Evolutionary conservation across 306 rosid genomes (phyloP).

Genomic region (Clitoria ternatea): DNA sequence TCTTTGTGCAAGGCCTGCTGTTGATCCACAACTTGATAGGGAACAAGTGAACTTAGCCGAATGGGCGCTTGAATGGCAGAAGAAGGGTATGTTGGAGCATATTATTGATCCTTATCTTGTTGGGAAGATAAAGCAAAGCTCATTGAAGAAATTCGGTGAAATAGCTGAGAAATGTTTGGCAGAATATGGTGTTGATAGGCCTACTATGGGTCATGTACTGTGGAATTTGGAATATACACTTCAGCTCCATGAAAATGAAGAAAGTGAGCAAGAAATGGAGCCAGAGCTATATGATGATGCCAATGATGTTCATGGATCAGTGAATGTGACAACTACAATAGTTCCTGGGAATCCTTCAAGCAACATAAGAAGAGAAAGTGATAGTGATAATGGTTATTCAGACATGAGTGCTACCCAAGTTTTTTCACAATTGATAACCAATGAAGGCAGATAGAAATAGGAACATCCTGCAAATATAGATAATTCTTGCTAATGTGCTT

Average conservation of each 20-base stretch:
- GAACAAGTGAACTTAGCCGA: conserved; percentile 86
- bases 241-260: conserved; percentile 71
- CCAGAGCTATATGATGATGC: conserved; percentile 25
- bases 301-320: conserved; percentile 12
- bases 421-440: conserved; percentile 76
- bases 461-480: conserved; percentile 21
- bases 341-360: conserved; percentile 27
- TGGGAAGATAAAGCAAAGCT: conserved; percentile 62
- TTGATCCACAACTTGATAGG: conserved; percentile 72
- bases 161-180: conserved; percentile 95
- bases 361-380: conserved; percentile 34
- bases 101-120: conserved; percentile 62
- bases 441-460: conserved; percentile 63
- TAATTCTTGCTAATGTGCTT: background rate
- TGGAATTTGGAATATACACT: conserved; percentile 88
- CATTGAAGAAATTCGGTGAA: conserved; percentile 71
- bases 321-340: conserved; percentile 16
- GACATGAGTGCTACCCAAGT: conserved; percentile 52
- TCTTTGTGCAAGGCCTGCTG: conserved; percentile 84
- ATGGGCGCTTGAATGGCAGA: conserved; percentile 83
- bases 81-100: conserved; percentile 61
- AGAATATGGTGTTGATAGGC: conserved; percentile 84
- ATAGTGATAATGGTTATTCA: conserved; percentile 34
- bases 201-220: conserved; percentile 79
- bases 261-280: conserved; percentile 38